Conservation (phyloP, 208 protist genomes). For the Leishmania tropica region DNA sequence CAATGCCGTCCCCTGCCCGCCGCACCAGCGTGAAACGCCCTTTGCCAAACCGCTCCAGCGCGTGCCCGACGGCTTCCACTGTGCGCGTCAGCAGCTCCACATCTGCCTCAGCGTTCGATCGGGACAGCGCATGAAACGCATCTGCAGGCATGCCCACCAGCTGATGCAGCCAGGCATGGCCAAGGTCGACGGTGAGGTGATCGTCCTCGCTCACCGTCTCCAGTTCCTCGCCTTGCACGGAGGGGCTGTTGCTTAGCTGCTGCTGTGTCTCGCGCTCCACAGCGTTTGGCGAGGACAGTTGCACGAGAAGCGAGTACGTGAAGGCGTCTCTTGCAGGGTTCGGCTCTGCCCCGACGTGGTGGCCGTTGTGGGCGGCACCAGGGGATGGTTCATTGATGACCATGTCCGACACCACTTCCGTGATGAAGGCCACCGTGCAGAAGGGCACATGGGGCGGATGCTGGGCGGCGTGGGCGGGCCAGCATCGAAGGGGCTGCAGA, state of each 20-base stretch:
- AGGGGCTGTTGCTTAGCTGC: slow-evolving; percentile 21
- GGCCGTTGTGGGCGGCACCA: not conserved
- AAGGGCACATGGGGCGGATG: slow-evolving; percentile 33
- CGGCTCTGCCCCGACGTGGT: not conserved
- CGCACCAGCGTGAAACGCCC: slow-evolving; percentile 45
- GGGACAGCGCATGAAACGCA: slow-evolving; percentile 46
- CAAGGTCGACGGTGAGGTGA: slow-evolving; percentile 54
- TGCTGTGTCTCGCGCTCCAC: slow-evolving; percentile 22
- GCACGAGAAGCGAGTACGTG: slow-evolving; percentile 55
- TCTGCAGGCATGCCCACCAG: slow-evolving; percentile 59
- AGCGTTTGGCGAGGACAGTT: slow-evolving; percentile 38
- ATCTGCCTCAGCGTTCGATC: slow-evolving; percentile 29
- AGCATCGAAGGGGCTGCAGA: slow-evolving; percentile 29
- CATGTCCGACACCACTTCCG: slow-evolving; percentile 62
- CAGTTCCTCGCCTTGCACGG: not conserved
- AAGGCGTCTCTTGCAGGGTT: not conserved
- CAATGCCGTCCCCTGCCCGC: slow-evolving; percentile 37
- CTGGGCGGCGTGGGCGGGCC: slow-evolving; percentile 20
- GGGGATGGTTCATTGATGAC: slow-evolving; percentile 44
- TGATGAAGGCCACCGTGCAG: slow-evolving; percentile 53
- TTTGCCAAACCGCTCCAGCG: slow-evolving; percentile 57
- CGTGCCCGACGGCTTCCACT: slow-evolving; percentile 45
- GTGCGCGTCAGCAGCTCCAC: slow-evolving; percentile 35
- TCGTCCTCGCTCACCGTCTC: slow-evolving; percentile 22
- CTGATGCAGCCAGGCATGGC: slow-evolving; percentile 62